Base-by-base conservation (phyloP, 192 early-diverging fungal species). In the Gonapodya prolifera region DNA sequence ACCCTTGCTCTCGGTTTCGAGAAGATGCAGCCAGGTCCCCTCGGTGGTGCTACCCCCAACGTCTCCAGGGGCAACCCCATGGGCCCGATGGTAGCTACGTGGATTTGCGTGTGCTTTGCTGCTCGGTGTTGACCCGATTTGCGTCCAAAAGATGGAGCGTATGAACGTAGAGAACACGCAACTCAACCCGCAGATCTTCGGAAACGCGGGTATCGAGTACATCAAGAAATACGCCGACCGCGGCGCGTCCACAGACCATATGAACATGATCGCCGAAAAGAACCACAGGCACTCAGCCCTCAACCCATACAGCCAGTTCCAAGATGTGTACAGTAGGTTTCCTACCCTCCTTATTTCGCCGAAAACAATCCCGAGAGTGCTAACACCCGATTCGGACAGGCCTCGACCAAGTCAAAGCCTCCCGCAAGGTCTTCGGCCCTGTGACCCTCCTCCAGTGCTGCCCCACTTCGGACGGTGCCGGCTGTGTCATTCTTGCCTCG, bases 1-100 rank as follows among this genome's bases (percentile, higher is more conserved):
- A 89, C 89, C 34, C 84, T 93, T 83, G 91, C 91, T 2, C 83
- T 93, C 31, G 91, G 91, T 2, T 93, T 93, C 76, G 91, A 93
- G 71, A 91, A 88, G 77, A 93, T 93, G 83, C 31, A 13, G 1
- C 82, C 81, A 1, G 83, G 83, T 18, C 78, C 30, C n/a, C 45
- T 69, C 45, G 45, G 45, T n/a, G 45, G 45, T 69, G 45, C 45
- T n/a, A 69, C 45, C 45, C 45, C 45, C 45, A 69, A 69, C 45
- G 45, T 69, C 13, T 8, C 8, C 45, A n/a, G n/a, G 13, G 45
- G 45, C 13, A 69, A 69, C 45, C 45, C 45, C 13, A 69, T 69
- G 45, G 45, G 13, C 13, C 45, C n/a, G n/a, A n/a, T n/a, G n/a
- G n/a, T n/a, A n/a, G n/a, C n/a, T n/a, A n/a, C n/a, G n/a, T n/a